phyloP scores from a whole-genome alignment of 2,329 filamentous ascomycete species.

The Blastomyces emzantsi region DNA sequence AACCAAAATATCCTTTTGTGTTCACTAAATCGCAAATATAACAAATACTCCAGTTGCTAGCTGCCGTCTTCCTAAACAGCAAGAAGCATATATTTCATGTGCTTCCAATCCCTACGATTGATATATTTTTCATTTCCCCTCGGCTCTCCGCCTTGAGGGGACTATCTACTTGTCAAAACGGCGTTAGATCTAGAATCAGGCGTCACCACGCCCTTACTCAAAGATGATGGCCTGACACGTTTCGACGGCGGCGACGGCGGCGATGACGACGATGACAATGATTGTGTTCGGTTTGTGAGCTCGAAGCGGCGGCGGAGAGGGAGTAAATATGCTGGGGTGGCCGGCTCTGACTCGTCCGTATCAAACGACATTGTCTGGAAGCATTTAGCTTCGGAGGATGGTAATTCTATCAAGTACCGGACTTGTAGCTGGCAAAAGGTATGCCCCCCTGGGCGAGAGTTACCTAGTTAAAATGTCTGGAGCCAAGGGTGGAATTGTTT shows the following conservation, averaged over 20 bases:
- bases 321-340: conserved; percentile 17
- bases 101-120: conserved; percentile 10
- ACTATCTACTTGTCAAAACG: conserved; percentile 33
- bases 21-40: neutral
- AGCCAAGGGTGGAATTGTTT: neutral
- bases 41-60: neutral
- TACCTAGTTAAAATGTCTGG: neutral
- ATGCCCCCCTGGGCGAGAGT: conserved; percentile 16
- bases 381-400: conserved; percentile 69
- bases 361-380: conserved; percentile 44
- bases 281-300: conserved; percentile 17
- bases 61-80: neutral
- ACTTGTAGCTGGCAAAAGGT: conserved; percentile 92
- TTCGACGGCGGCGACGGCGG: conserved; percentile 22
- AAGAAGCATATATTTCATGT: conserved; percentile 7
- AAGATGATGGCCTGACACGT: conserved; percentile 6
- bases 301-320: conserved; percentile 16
- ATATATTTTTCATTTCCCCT: conserved; percentile 6
- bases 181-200: conserved; percentile 24
- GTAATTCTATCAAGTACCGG: conserved; percentile 77
- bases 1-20: neutral
- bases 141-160: conserved; percentile 27
- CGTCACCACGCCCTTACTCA: conserved; percentile 8
- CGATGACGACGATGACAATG: neutral
- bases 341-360: conserved; percentile 24